phyloP scores from a whole-genome alignment of 495 filamentous ascomycete species.

The Symbiotaphrina buchneri region DNA sequence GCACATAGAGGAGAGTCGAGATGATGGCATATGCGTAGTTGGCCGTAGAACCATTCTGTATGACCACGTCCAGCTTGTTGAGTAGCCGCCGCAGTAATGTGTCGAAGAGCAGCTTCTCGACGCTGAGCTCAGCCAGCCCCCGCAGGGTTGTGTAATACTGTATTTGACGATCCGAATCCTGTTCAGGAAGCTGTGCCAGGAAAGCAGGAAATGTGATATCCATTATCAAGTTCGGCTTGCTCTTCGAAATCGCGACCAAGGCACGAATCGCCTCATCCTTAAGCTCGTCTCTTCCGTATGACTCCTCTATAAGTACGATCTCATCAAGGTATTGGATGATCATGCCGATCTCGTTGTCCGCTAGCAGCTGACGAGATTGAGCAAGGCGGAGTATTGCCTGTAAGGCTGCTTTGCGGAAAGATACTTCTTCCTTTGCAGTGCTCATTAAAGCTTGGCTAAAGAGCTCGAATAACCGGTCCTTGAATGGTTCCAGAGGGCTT shows the following conservation, averaged over 20 bases:
- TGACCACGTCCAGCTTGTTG: conserved; percentile 36
- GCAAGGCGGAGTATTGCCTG: conserved; percentile 34
- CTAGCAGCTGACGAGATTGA: conserved; percentile 29
- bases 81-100: conserved; percentile 43
- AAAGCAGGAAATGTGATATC: conserved; percentile 54
- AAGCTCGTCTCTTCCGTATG: conserved; percentile 30
- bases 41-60: conserved; percentile 29
- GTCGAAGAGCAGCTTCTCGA: conserved; percentile 41
- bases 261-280: conserved; percentile 40
- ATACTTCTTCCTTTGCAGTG: conserved; percentile 37
- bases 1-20: conserved; percentile 39
- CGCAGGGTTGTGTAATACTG: conserved; percentile 37
- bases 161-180: conserved; percentile 15
- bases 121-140: conserved; percentile 41
- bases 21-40: conserved; percentile 36
- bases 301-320: conserved; percentile 35
- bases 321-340: conserved; percentile 43
- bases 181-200: conserved; percentile 44
- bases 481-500: conserved; percentile 34
- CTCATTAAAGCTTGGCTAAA: conserved; percentile 36
- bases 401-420: conserved; percentile 37
- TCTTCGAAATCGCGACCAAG: conserved; percentile 38
- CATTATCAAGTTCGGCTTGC: conserved; percentile 43
- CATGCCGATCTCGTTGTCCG: conserved; percentile 37
- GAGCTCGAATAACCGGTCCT: conserved; percentile 35